Evolutionary conservation across 345 rosid genomes (phyloP).

Genomic region (Hibiscus syriacus): DNA sequence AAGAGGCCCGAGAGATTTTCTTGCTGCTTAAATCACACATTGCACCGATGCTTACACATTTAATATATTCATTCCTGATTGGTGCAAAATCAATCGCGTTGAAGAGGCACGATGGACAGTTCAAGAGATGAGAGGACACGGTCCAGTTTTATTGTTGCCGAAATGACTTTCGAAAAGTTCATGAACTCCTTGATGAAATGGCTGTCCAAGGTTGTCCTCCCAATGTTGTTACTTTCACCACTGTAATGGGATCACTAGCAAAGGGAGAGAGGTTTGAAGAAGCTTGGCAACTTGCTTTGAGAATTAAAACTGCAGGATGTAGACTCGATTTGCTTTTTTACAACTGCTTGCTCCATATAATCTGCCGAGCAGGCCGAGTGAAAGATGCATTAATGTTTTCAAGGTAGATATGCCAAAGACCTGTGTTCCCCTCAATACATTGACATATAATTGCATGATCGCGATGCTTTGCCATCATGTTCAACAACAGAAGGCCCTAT

Average conservation of each 20-base stretch:
- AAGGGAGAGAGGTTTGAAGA: constrained; percentile 47
- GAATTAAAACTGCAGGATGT: constrained; percentile 45
- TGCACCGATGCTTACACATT: constrained; percentile 62
- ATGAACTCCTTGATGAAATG: constrained; percentile 64
- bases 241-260: constrained; percentile 53
- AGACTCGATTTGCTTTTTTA: constrained; percentile 50
- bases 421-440: constrained; percentile 38
- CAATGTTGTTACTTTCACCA: constrained; percentile 64
- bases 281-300: constrained; percentile 39
- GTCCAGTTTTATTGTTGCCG: constrained; percentile 46
- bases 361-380: constrained; percentile 51
- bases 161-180: constrained; percentile 37
- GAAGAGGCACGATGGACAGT: constrained; percentile 87
- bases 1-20: constrained; percentile 53
- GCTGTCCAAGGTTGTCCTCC: constrained; percentile 51
- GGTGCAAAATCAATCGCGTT: constrained; percentile 67
- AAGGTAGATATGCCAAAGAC: constrained; percentile 48
- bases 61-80: constrained; percentile 77
- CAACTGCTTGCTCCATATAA: constrained; percentile 63
- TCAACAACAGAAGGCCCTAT: constrained; percentile 37
- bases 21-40: constrained; percentile 52
- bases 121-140: constrained; percentile 85
- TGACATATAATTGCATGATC: constrained; percentile 74
- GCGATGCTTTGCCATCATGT: constrained; percentile 61
- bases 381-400: constrained; percentile 51